Percentiles rank a stretch among this genome's conserved stretches.
Conservation (phyloP, 805 yeast genomes). For the Yamadazyma sp. region DNA sequence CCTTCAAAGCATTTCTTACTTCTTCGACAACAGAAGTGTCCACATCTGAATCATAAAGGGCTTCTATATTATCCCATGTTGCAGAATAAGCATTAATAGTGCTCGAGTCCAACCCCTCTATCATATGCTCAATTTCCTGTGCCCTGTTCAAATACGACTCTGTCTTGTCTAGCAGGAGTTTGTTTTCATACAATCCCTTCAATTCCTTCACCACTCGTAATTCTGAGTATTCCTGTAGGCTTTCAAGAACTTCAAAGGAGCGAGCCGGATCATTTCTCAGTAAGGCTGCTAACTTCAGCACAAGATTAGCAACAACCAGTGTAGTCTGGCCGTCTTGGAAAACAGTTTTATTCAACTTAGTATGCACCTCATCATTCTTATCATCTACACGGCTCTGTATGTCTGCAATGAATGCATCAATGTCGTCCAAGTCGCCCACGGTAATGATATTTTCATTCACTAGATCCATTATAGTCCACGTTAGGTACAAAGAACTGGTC, state of each 20-base stretch:
- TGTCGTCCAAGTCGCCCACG: slow-evolving; percentile 30
- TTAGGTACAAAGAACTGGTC: no score
- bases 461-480: slow-evolving; percentile 25
- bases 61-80: slow-evolving; percentile 9
- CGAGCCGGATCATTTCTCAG: slow-evolving; percentile 1
- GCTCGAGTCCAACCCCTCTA: background rate
- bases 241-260: slow-evolving; percentile 10
- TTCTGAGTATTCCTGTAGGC: slow-evolving; percentile 17
- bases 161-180: background rate
- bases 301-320: slow-evolving; percentile 11
- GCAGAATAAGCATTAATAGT: background rate
- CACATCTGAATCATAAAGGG: slow-evolving; percentile 5
- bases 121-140: slow-evolving; percentile 4
- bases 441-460: slow-evolving; percentile 36
- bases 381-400: slow-evolving; percentile 21
- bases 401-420: slow-evolving; percentile 26
- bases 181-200: slow-evolving; percentile 6
- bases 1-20: slow-evolving; percentile 4
- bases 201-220: slow-evolving; percentile 19
- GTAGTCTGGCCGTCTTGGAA: slow-evolving; percentile 16
- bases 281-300: slow-evolving; percentile 3
- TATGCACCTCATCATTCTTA: slow-evolving; percentile 7
- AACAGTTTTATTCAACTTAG: slow-evolving; percentile 6
- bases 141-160: slow-evolving; percentile 13
- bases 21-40: background rate